These are phyloP conservation scores for Rubia peregrina DNA, from an alignment of 305 asterid genomes.

Conservation along the genomic window DNA sequence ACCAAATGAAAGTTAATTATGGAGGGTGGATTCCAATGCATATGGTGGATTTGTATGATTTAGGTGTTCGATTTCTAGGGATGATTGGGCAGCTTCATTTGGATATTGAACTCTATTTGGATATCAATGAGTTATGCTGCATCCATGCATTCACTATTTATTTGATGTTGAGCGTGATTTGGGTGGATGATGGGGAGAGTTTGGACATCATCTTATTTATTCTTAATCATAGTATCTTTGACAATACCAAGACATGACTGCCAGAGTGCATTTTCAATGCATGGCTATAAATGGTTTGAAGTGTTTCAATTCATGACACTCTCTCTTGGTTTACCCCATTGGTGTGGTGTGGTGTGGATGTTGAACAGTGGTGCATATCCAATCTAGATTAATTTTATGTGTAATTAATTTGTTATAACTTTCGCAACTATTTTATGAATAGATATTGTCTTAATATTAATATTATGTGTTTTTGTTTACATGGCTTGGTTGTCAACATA, in stretches of 20 bases:
- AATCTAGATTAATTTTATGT: no score
- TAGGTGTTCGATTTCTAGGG: no score
- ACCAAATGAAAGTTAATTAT: conserved; percentile 3
- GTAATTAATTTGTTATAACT: no score
- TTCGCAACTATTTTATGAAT: no score
- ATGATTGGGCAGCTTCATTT: no score
- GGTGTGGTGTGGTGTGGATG: no score
- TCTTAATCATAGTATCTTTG: background rate
- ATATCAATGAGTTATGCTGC: no score
- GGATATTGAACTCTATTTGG: no score
- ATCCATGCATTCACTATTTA: background rate
- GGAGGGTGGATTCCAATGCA: conserved; percentile 11
- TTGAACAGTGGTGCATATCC: no score
- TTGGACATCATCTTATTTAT: background rate
- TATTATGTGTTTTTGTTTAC: no score
- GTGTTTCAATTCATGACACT: conserved; percentile 10
- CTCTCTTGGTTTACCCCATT: background rate
- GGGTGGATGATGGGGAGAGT: conserved; percentile 4
- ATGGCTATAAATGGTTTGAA: conserved; percentile 2
- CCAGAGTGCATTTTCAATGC: background rate
- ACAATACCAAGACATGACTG: background rate
- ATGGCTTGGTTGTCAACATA: no score
- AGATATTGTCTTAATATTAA: no score
- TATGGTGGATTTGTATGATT: background rate
- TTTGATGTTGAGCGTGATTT: conserved; percentile 2